Evolutionary conservation across 2,329 filamentous ascomycete species (phyloP), one percentile per base, ranked within the genome.

Genomic region (Tricladium varicosporioides): DNA sequence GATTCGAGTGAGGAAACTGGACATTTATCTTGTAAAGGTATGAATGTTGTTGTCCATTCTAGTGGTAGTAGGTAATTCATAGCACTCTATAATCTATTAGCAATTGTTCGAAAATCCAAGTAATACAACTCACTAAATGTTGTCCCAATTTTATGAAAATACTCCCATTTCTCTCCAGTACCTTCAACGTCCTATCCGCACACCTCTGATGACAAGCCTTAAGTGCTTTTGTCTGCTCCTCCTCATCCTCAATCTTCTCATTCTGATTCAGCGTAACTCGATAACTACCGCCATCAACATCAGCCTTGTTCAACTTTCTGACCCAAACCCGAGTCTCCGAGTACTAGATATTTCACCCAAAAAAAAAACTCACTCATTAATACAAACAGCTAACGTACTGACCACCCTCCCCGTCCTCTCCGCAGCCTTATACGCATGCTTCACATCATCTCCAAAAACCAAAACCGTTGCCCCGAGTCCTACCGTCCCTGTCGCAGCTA

Each of bases 131-230:
- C 78, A 87, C 85, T 74, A 99, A 74, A 74, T 99, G 94, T 69
- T 99, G 94, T 7, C 94, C 94, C 42, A 99, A 78, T 75, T 99
- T 99, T 72, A 99, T 97, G 67, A 97, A 99, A 62, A 99, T 96
- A 27, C 93, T 96, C 22, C 95, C 94, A 73, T 97, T 97, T 78
- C 90, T 91, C 79, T 99, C 94, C 63, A 97, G 76, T 1, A 95
- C 92, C 56, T 81, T 82, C 44, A 97, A 77, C 1, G 94, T 97
- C 60, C 94, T 85, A 67, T 91, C 83, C 31, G 94, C 94, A 75
- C 94, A 99, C 73, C 94, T 84, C 71, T 95, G 88, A 74, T 99
- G 94, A 70, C 94, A 97, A 61, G 86, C 86, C 65, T 85, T 88
- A 52, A 99, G 77, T 40, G 88, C 73, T n/a, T 74, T 78, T n/a